These are phyloP conservation scores for Schizophyllum amplum DNA, from an alignment of 1,284 basidiomycete genomes.

Conservation along the genomic window DNA sequence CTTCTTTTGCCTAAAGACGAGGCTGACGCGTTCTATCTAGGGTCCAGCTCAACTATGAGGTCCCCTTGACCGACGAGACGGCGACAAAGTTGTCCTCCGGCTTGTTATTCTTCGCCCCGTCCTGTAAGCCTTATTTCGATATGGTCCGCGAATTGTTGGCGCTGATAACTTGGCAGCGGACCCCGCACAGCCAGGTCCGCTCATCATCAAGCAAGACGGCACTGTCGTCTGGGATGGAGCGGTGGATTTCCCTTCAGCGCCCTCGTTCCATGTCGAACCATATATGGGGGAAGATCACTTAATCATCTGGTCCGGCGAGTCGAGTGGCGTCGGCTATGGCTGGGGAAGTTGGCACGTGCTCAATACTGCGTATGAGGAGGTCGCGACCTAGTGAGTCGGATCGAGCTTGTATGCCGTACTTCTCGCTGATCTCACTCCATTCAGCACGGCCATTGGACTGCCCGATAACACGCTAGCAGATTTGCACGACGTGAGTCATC, in stretches of 20 bases:
- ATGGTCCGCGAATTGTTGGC: no score
- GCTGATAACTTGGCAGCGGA: no score
- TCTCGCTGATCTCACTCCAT: no score
- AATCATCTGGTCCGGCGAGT: not conserved
- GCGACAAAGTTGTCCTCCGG: not conserved
- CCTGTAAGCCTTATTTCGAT: not conserved
- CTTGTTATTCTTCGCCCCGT: not conserved
- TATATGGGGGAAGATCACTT: not conserved
- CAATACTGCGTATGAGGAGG: not conserved
- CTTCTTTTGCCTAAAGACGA: not conserved
- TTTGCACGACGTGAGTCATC: not conserved
- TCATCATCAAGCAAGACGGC: not conserved
- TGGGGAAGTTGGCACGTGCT: not conserved
- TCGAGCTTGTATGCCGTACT: no score
- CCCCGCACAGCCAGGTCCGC: not conserved
- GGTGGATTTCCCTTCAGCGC: not conserved
- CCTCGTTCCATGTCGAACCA: not conserved
- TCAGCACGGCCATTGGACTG: not conserved
- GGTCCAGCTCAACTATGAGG: not conserved
- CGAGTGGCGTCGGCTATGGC: not conserved
- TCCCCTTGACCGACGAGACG: not conserved
- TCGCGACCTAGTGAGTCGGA: not conserved
- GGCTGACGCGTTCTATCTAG: not conserved
- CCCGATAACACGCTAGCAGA: not conserved
- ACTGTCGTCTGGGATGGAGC: not conserved